These are phyloP conservation scores for Letharia lupina DNA, from an alignment of 495 filamentous ascomycete genomes.

Conservation along the genomic window DNA sequence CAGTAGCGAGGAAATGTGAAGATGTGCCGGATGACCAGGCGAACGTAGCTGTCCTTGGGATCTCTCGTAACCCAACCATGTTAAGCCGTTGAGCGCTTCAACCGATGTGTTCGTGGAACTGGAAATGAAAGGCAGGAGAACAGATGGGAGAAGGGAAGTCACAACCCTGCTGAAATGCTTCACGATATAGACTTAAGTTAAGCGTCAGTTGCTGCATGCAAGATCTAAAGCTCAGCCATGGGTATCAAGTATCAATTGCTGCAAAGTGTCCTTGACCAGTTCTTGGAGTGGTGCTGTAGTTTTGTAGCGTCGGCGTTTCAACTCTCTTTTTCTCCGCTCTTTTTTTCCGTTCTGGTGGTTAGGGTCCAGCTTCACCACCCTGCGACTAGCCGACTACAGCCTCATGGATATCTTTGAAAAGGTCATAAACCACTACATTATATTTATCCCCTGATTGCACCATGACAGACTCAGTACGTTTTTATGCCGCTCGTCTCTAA, in stretches of 20 bases:
- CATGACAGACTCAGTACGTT: conserved; percentile 22
- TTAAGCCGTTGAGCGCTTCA: conserved; percentile 31
- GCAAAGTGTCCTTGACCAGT: conserved; percentile 10
- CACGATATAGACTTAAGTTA: not conserved
- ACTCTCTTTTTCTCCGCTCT: too few species aligned
- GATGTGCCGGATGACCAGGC: conserved; percentile 81
- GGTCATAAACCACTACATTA: not conserved
- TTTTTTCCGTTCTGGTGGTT: too few species aligned
- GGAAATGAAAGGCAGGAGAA: not conserved
- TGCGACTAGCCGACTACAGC: not conserved
- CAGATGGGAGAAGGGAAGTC: not conserved
- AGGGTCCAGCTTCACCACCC: not conserved
- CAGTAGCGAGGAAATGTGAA: conserved; percentile 81
- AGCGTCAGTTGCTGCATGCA: not conserved
- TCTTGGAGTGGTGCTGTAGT: conserved; percentile 5
- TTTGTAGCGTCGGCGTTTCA: conserved; percentile 4
- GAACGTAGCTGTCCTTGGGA: conserved; percentile 92
- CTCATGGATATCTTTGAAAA: not conserved
- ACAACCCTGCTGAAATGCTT: not conserved
- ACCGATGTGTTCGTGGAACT: conserved; percentile 18
- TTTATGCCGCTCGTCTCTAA: not conserved
- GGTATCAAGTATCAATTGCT: not conserved
- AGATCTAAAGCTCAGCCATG: conserved; percentile 1
- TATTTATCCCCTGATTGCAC: not conserved
- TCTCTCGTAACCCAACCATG: conserved; percentile 94